Percentiles rank a stretch among this genome's conserved stretches.
Evolutionary conservation across 75 land plant species (phyloP).

Genomic region (Pseudotsuga menziesii): DNA sequence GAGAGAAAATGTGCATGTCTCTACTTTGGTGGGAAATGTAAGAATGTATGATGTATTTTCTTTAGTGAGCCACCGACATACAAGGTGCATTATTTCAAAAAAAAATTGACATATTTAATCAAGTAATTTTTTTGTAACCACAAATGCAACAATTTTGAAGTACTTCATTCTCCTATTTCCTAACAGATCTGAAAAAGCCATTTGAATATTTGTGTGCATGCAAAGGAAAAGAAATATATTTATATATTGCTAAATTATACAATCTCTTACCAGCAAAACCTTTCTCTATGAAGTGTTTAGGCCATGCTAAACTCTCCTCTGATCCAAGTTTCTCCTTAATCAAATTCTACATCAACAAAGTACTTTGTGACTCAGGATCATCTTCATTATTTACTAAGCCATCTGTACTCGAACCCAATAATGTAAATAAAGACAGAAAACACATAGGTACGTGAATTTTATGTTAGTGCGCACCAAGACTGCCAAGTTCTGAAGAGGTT

Average conservation of each 20-base stretch:
- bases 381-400: neutral
- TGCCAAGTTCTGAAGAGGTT: constrained; percentile 45
- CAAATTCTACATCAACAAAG: constrained; percentile 26
- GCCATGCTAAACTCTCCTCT: constrained; percentile 38
- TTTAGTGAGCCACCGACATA: too few species aligned
- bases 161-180: neutral
- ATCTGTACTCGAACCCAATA: neutral
- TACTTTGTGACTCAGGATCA: neutral
- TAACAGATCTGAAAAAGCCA: neutral
- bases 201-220: too few species aligned
- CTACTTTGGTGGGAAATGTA: too few species aligned
- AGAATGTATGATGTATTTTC: too few species aligned
- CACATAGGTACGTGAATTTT: neutral
- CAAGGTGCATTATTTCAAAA: too few species aligned
- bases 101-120: too few species aligned
- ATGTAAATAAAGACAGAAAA: neutral
- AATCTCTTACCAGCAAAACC: constrained; percentile 50
- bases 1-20: too few species aligned
- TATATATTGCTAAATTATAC: neutral
- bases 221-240: neutral
- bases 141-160: neutral
- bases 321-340: constrained; percentile 45
- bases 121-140: neutral
- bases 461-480: constrained; percentile 22
- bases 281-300: constrained; percentile 27